Evolutionary conservation across 2,329 filamentous ascomycete species (phyloP).

Genomic region (Paecilomyces sp.): DNA sequence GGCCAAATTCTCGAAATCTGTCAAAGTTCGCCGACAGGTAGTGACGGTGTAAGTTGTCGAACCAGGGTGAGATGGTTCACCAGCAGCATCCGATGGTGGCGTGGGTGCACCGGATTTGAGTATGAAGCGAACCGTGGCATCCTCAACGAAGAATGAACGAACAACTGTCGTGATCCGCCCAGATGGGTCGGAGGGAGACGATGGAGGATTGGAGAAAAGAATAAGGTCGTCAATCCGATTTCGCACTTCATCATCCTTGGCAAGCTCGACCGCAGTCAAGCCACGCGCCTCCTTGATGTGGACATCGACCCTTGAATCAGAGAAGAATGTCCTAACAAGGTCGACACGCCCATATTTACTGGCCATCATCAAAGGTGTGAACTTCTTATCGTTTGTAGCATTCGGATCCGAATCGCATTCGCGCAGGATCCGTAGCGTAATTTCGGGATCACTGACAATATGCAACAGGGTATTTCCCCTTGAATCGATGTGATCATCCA

Average conservation of each 20-base stretch:
- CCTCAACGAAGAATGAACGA: constrained; percentile 92
- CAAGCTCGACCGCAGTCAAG: constrained; percentile 87
- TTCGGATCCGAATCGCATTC: constrained; percentile 94
- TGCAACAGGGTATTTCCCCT: constrained; percentile 96
- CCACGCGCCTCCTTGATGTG: constrained; percentile 78
- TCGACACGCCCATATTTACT: constrained; percentile 97
- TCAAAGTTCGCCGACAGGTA: constrained; percentile 78
- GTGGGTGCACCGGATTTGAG: constrained; percentile 85
- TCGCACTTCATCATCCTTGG: constrained; percentile 94
- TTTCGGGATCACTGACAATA: constrained; percentile 77
- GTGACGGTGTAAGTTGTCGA: constrained; percentile 82
- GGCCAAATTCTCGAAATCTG: constrained; percentile 86
- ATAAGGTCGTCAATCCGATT: constrained; percentile 94
- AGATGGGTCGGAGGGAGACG: constrained; percentile 53
- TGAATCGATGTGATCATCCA: constrained; percentile 85
- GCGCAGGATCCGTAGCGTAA: constrained; percentile 68
- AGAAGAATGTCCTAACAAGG: constrained; percentile 80
- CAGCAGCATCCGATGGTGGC: constrained; percentile 17
- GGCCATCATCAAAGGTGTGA: constrained; percentile 94
- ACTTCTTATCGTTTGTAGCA: constrained; percentile 87
- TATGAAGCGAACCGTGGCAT: constrained; percentile 85
- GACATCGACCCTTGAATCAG: constrained; percentile 79
- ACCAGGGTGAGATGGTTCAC: constrained; percentile 44
- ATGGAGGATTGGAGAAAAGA: constrained; percentile 61
- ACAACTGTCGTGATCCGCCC: constrained; percentile 87